Conservation (phyloP, 2,329 filamentous ascomycete species). For the Trichoderma oligosporum region DNA sequence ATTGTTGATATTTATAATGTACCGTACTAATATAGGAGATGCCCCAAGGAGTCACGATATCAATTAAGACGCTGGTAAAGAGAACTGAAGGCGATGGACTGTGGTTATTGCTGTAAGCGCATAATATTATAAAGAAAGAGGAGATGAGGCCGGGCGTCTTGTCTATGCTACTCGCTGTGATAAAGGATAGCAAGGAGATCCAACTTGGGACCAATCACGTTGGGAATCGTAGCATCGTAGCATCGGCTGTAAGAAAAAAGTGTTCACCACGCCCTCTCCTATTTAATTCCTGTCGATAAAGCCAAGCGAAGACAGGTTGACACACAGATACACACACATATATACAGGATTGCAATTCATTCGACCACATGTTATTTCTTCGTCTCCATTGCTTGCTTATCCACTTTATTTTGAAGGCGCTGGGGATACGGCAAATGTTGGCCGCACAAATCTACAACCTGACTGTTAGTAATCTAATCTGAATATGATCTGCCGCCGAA, state of each 20-base stretch:
- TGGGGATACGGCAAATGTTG: constrained; percentile 74
- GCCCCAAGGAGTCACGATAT: too few relatives aligned
- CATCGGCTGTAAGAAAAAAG: background rate
- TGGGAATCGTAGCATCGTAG: constrained; percentile 25
- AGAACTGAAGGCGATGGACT: too few relatives aligned
- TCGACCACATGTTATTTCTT: background rate
- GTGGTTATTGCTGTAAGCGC: too few relatives aligned
- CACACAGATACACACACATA: constrained; percentile 17
- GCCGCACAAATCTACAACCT: constrained; percentile 66
- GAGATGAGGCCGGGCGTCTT: constrained; percentile 38
- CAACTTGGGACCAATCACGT: constrained; percentile 50
- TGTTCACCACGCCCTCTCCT: background rate
- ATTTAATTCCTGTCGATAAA: background rate
- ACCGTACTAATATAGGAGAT: background rate
- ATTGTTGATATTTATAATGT: background rate
- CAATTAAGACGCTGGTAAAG: background rate
- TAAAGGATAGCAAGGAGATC: constrained; percentile 46
- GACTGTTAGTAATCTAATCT: background rate
- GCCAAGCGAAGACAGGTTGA: background rate
- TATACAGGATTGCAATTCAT: constrained; percentile 19
- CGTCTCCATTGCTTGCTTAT: background rate
- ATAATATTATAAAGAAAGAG: background rate
- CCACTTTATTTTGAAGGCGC: constrained; percentile 52
- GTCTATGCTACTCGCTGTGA: constrained; percentile 34
- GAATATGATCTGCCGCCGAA: background rate